These are phyloP conservation scores for Przewalskia tangutica DNA, from an alignment of 257 asterid species.

Conservation along the genomic window DNA sequence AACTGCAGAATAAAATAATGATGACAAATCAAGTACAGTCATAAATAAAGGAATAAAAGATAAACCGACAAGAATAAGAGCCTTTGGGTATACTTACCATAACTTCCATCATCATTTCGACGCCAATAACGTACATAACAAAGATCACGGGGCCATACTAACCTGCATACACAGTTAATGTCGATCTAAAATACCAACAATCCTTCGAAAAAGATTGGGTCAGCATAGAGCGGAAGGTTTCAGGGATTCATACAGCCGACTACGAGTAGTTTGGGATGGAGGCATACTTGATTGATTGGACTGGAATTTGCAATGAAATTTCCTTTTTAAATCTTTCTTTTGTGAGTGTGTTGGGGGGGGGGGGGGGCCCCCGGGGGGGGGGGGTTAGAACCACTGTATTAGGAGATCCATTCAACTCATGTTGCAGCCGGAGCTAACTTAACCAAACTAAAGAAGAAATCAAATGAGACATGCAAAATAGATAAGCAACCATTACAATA, in stretches of 20 bases:
- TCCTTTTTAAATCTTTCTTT: not conserved
- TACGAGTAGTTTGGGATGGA: not conserved
- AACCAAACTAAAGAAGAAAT: not conserved
- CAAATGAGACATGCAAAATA: not conserved
- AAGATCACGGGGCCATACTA: conserved; percentile 97
- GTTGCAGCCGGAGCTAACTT: not conserved
- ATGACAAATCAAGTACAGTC: conserved; percentile 17
- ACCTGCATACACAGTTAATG: conserved; percentile 30
- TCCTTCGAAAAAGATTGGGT: not conserved
- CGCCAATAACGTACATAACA: conserved; percentile 99
- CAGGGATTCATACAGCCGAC: not conserved
- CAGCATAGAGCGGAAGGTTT: not conserved
- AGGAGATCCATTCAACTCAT: not conserved
- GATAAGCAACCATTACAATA: conserved; percentile 1
- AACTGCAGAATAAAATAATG: conserved; percentile 46
- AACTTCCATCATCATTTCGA: conserved; percentile 98
- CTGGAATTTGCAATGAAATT: not conserved
- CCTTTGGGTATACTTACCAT: conserved; percentile 42
- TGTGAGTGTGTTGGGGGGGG: not conserved
- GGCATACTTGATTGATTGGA: not conserved
- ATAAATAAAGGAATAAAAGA: not conserved
- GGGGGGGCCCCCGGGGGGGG: not conserved
- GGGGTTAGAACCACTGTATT: not conserved
- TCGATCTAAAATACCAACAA: not conserved
- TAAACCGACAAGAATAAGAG: not conserved